These are phyloP conservation scores for Ceratobasidium sp. DNA, from an alignment of 1,284 basidiomycete species.

Conservation along the genomic window DNA sequence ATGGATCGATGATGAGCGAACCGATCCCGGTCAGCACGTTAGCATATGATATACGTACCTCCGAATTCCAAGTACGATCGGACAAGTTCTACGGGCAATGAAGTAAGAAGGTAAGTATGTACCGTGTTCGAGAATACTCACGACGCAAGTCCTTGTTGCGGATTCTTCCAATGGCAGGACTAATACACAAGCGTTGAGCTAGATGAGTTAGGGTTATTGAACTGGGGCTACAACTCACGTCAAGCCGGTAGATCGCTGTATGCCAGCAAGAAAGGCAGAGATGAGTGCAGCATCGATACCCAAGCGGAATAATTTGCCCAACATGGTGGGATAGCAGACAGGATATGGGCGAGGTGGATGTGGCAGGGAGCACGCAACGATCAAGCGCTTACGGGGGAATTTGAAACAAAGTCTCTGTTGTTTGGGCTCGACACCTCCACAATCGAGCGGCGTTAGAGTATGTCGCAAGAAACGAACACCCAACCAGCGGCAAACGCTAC, in stretches of 20 bases:
- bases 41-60: slow-evolving; percentile 52
- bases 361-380: slow-evolving; percentile 26
- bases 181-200: slow-evolving; percentile 51
- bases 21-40: neutral
- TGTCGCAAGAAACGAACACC: slow-evolving; percentile 36
- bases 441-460: neutral
- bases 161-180: slow-evolving; percentile 73
- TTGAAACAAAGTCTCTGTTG: slow-evolving; percentile 28
- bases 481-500: slow-evolving; percentile 11
- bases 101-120: slow-evolving; percentile 36
- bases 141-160: slow-evolving; percentile 85
- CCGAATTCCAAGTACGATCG: slow-evolving; percentile 81
- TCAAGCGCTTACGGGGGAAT: slow-evolving; percentile 35
- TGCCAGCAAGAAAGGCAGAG: slow-evolving; percentile 79
- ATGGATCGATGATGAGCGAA: neutral
- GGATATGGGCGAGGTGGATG: neutral
- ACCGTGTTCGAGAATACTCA: slow-evolving; percentile 58
- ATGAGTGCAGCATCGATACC: slow-evolving; percentile 81
- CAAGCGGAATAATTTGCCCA: slow-evolving; percentile 73
- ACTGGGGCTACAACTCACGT: slow-evolving; percentile 64
- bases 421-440: slow-evolving; percentile 31
- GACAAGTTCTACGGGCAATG: slow-evolving; percentile 65
- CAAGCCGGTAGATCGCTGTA: slow-evolving; percentile 81
- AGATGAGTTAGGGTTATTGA: slow-evolving; percentile 9
- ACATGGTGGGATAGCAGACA: slow-evolving; percentile 58